Evolutionary conservation across 2,329 filamentous ascomycete species (phyloP).

Genomic region (Penicillium sp.): DNA sequence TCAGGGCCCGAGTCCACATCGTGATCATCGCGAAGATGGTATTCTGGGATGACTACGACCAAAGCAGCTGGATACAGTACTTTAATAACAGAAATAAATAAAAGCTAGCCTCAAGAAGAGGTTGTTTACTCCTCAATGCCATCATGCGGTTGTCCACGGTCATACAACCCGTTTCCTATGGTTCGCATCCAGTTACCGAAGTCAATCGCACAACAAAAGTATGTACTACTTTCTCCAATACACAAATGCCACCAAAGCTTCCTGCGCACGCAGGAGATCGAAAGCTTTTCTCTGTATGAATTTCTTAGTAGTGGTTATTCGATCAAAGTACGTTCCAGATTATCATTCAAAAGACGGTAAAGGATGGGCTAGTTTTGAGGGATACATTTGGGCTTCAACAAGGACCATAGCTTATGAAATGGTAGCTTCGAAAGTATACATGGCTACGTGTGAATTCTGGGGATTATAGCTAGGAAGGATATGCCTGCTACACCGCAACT

Average conservation of each 20-base stretch:
- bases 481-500: neutral
- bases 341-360: neutral
- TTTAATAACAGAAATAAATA: no score
- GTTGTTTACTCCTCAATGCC: neutral
- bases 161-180: neutral
- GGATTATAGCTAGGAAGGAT: neutral
- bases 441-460: neutral
- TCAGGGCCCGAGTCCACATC: neutral
- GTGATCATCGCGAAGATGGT: neutral
- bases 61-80: neutral
- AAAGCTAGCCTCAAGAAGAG: no score
- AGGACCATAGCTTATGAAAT: neutral
- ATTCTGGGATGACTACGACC: neutral
- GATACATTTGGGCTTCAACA: neutral
- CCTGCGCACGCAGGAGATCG: neutral
- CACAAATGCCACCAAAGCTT: neutral
- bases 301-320: neutral
- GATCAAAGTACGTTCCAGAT: neutral
- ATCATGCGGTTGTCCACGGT: neutral
- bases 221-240: neutral
- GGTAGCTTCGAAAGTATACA: no score
- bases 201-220: neutral
- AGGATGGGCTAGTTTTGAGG: neutral
- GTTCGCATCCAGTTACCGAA: neutral
- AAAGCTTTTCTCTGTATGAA: neutral